Conservation (phyloP, 768 basidiomycete species). For the Suillus lakei region DNA sequence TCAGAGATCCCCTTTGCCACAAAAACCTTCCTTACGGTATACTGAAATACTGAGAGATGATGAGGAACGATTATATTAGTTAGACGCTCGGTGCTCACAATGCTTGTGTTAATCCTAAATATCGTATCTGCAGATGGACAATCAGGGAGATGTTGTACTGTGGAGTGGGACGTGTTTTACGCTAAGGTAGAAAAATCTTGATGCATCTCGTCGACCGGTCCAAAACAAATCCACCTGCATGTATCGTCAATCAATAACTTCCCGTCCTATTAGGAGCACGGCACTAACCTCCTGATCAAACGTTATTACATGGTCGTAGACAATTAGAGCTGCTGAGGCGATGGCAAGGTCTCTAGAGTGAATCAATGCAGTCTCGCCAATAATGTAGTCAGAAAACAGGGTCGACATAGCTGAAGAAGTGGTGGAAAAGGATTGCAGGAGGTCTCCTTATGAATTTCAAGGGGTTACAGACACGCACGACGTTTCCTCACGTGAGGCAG, state of each 20-base stretch:
- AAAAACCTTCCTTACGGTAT: background rate
- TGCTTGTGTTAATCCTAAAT: slow-evolving; percentile 5
- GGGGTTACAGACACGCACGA: background rate
- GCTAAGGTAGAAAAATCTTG: slow-evolving; percentile 15
- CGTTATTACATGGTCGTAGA: slow-evolving; percentile 15
- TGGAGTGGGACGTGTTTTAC: slow-evolving; percentile 2
- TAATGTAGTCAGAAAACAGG: too few relatives aligned
- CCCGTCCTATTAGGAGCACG: background rate
- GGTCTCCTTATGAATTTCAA: background rate
- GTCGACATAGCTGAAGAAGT: background rate
- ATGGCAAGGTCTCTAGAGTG: background rate
- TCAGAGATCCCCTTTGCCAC: background rate
- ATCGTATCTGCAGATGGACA: slow-evolving; percentile 12
- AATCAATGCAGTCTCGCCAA: background rate
- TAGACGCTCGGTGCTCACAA: slow-evolving; percentile 3
- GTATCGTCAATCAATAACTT: background rate
- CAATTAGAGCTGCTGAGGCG: slow-evolving; percentile 10
- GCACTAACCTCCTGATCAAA: slow-evolving; percentile 14
- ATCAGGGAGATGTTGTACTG: background rate
- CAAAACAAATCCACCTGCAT: slow-evolving; percentile 16
- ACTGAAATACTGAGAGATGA: slow-evolving; percentile 1
- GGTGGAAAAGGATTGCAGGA: background rate
- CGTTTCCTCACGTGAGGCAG: background rate
- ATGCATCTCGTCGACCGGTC: slow-evolving; percentile 6
- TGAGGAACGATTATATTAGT: background rate